Evolutionary conservation across 805 yeast species (phyloP).

Genomic region (Myxozyma udenii): DNA sequence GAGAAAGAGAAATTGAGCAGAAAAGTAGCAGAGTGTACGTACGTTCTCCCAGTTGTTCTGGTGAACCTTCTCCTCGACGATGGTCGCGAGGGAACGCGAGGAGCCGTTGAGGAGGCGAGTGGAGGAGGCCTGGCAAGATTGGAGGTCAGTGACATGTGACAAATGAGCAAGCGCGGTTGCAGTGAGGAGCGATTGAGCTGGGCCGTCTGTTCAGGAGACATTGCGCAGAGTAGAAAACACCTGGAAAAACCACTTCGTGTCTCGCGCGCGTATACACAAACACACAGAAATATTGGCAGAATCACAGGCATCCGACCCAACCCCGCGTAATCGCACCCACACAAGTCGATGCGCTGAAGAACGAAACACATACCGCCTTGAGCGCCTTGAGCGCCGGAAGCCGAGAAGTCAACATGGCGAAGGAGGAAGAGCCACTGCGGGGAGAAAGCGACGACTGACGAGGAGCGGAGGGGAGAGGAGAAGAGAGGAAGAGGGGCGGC

Average conservation of each 20-base stretch:
- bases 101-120: constrained; percentile 15
- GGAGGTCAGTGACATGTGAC: not conserved
- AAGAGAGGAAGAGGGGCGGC: not conserved
- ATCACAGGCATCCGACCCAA: too few species aligned
- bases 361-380: constrained; percentile 19
- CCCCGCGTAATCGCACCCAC: not conserved
- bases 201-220: not conserved
- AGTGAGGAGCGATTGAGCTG: not conserved
- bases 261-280: too few species aligned
- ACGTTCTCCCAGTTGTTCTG: constrained; percentile 52
- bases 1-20: not conserved
- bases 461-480: constrained; percentile 5
- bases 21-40: not conserved
- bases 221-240: constrained; percentile 3
- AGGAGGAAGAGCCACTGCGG: not conserved
- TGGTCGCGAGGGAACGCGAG: constrained; percentile 25
- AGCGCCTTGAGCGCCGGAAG: constrained; percentile 16
- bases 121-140: not conserved
- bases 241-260: not conserved
- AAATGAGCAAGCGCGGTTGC: too few species aligned
- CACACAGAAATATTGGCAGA: too few species aligned
- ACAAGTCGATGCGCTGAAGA: not conserved
- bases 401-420: constrained; percentile 5
- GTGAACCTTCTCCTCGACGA: constrained; percentile 58
- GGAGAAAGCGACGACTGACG: too few species aligned